phyloP scores from a whole-genome alignment of 257 asterid species.

The Solanum peruvianum region DNA sequence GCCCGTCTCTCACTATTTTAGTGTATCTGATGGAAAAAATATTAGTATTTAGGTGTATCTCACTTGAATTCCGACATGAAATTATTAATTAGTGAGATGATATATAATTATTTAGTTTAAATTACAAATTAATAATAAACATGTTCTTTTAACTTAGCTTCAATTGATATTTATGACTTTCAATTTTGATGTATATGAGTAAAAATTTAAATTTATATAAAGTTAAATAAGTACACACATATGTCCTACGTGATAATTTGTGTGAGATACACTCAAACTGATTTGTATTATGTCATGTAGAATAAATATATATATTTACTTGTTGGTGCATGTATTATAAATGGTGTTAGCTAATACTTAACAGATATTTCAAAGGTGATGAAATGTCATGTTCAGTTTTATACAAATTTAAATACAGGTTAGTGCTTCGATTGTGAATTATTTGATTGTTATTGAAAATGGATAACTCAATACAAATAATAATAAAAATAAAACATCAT shows the following conservation, averaged over 20 bases:
- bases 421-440: neutral
- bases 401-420: neutral
- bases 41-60: neutral
- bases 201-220: neutral
- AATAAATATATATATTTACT: too few relatives aligned
- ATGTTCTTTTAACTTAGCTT: too few relatives aligned
- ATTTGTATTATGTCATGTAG: neutral
- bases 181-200: neutral
- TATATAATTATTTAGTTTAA: too few relatives aligned
- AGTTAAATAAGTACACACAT: neutral
- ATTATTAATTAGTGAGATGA: neutral
- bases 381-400: fast-evolving
- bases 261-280: neutral
- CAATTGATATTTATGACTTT: neutral
- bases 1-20: too few relatives aligned
- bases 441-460: neutral
- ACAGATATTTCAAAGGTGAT: neutral
- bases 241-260: neutral
- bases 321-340: neutral
- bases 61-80: too few relatives aligned
- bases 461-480: neutral
- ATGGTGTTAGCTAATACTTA: neutral
- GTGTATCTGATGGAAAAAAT: neutral
- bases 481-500: neutral
- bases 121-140: too few relatives aligned